phyloP scores from a whole-genome alignment of 208 protist genomes.

The Leishmania guyanensis region DNA sequence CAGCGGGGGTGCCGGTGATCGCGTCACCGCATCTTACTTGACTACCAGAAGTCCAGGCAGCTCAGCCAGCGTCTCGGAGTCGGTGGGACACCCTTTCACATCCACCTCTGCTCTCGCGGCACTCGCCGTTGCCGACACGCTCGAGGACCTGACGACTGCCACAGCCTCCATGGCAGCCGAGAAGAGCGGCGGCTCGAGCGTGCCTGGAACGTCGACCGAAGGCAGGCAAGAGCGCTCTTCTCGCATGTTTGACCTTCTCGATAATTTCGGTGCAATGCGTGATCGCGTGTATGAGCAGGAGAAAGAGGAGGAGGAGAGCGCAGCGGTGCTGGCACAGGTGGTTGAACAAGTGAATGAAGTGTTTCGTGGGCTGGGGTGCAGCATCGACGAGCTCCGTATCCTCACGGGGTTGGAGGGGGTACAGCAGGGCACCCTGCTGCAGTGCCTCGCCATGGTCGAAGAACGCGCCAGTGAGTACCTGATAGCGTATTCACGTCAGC shows the following conservation, averaged over 20 bases:
- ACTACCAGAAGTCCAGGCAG: background rate
- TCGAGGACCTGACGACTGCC: constrained; percentile 7
- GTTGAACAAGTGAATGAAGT: constrained; percentile 39
- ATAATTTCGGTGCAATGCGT: constrained; percentile 27
- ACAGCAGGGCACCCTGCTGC: constrained; percentile 30
- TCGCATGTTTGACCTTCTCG: constrained; percentile 23
- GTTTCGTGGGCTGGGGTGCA: constrained; percentile 58
- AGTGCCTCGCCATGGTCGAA: constrained; percentile 66
- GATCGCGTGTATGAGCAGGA: constrained; percentile 31
- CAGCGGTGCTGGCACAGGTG: constrained; percentile 28
- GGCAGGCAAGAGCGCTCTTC: background rate
- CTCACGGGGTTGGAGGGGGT: constrained; percentile 37
- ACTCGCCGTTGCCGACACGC: constrained; percentile 10
- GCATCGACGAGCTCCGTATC: constrained; percentile 23
- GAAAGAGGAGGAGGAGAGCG: constrained; percentile 27
- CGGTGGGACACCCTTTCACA: background rate
- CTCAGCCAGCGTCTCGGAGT: background rate
- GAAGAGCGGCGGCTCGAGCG: background rate
- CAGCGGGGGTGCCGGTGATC: background rate
- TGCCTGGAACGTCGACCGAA: background rate
- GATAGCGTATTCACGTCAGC: constrained; percentile 37
- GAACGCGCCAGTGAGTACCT: constrained; percentile 83
- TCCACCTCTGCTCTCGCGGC: constrained; percentile 15
- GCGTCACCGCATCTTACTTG: background rate
- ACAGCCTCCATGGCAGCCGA: background rate